Conservation (phyloP, 2,329 filamentous ascomycete species). For the Davidsoniella australis region DNA sequence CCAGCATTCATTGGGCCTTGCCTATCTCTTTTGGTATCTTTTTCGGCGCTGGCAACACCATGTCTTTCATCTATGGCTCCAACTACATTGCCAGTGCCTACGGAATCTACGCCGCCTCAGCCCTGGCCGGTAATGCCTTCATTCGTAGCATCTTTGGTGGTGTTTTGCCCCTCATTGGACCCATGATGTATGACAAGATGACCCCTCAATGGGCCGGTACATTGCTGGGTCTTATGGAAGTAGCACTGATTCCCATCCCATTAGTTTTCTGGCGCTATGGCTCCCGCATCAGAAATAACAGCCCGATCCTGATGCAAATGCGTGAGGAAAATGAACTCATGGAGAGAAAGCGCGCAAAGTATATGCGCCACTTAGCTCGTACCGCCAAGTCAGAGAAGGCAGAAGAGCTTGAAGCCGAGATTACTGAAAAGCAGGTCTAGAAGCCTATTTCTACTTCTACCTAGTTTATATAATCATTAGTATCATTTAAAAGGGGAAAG, state of each 20-base stretch:
- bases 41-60: slow-evolving; percentile 60
- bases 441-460: too few relatives aligned
- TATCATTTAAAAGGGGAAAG: too few relatives aligned
- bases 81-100: slow-evolving; percentile 71
- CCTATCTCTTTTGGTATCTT: slow-evolving; percentile 64
- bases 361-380: slow-evolving; percentile 1
- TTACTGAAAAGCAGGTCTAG: background rate
- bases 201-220: slow-evolving; percentile 68
- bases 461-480: too few relatives aligned
- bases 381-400: background rate
- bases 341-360: slow-evolving; percentile 9
- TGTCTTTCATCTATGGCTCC: slow-evolving; percentile 65
- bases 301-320: slow-evolving; percentile 28
- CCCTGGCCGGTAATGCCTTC: slow-evolving; percentile 64
- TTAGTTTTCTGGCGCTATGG: slow-evolving; percentile 57
- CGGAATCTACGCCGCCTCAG: slow-evolving; percentile 65
- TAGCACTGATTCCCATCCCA: slow-evolving; percentile 61
- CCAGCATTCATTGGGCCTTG: slow-evolving; percentile 62
- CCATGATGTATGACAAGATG: slow-evolving; percentile 51
- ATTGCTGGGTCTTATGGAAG: slow-evolving; percentile 55
- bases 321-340: slow-evolving; percentile 27
- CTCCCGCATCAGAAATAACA: slow-evolving; percentile 33
- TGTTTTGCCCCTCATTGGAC: slow-evolving; percentile 58
- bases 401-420: background rate
- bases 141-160: slow-evolving; percentile 58